Evolutionary conservation across 441 rosid species (phyloP).

Genomic region (Biscutella auriculata): DNA sequence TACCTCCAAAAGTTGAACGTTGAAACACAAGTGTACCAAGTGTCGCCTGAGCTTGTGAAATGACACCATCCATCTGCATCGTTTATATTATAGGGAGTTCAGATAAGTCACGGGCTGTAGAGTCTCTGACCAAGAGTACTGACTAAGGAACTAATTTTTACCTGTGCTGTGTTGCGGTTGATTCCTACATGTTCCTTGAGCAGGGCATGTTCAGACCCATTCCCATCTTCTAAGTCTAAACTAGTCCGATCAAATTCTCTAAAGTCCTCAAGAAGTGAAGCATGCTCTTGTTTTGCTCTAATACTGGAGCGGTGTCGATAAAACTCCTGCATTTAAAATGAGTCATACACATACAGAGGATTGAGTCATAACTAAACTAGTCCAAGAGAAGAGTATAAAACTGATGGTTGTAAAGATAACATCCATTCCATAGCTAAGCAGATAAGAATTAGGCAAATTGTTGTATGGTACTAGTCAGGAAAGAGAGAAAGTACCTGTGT

Average conservation of each 20-base stretch:
- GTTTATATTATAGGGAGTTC: slow-evolving; percentile 3
- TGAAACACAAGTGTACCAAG: slow-evolving; percentile 76
- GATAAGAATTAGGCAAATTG: not conserved
- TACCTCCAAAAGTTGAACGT: slow-evolving; percentile 84
- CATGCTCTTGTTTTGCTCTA: slow-evolving; percentile 86
- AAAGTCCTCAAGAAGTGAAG: slow-evolving; percentile 88
- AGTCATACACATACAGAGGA: not conserved
- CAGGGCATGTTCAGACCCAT: slow-evolving; percentile 65
- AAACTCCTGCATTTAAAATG: slow-evolving; percentile 73
- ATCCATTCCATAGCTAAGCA: not conserved
- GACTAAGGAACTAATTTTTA: slow-evolving; percentile 12
- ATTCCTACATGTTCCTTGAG: slow-evolving; percentile 74
- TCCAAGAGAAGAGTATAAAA: not conserved
- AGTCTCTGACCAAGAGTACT: not conserved
- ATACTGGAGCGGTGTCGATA: slow-evolving; percentile 81
- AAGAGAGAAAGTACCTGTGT: slow-evolving; percentile 43
- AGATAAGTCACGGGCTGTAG: not conserved
- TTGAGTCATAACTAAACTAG: not conserved
- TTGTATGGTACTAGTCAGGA: not conserved
- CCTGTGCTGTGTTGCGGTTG: slow-evolving; percentile 80
- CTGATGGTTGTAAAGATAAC: not conserved
- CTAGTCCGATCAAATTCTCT: slow-evolving; percentile 86
- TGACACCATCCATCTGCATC: slow-evolving; percentile 77
- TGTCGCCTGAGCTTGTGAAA: slow-evolving; percentile 92
- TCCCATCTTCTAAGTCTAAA: slow-evolving; percentile 83